Evolutionary conservation across 108 stramenopile genomes (phyloP).

Genomic region (Stephanodiscus triporus): DNA sequence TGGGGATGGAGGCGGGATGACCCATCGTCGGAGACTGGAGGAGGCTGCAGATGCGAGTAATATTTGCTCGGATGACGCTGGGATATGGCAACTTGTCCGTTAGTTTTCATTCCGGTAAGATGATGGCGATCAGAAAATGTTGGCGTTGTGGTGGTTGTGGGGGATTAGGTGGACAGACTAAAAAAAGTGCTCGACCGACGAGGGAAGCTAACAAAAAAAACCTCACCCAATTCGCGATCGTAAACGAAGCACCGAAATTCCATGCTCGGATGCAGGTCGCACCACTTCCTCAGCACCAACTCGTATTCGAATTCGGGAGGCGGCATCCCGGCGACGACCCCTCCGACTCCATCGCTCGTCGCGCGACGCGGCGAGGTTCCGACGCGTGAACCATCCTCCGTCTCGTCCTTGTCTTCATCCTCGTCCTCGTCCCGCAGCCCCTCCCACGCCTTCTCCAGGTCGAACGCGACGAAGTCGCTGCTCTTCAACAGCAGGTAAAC

Average conservation of each 20-base stretch:
- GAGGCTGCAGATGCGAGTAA: constrained; percentile 63
- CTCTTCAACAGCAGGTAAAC: constrained; percentile 93
- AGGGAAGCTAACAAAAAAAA: too few relatives aligned
- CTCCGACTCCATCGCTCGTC: too few relatives aligned
- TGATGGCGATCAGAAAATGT: not conserved
- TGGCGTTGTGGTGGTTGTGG: too few relatives aligned
- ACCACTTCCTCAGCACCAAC: constrained; percentile 91
- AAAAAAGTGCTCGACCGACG: too few relatives aligned
- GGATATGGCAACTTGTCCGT: constrained; percentile 66
- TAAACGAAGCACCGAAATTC: constrained; percentile 95
- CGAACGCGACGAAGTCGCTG: constrained; percentile 88
- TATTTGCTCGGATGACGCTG: constrained; percentile 78
- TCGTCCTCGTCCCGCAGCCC: constrained; percentile 33
- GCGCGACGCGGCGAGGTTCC: too few relatives aligned
- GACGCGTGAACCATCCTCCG: not conserved
- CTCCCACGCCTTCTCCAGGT: constrained; percentile 83
- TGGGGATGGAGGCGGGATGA: constrained; percentile 12
- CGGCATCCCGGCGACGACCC: too few relatives aligned
- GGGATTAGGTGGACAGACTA: too few relatives aligned
- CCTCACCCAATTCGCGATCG: constrained; percentile 52
- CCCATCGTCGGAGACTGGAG: not conserved
- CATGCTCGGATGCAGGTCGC: constrained; percentile 92
- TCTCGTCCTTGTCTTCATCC: constrained; percentile 9
- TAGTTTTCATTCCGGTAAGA: not conserved
- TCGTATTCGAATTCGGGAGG: constrained; percentile 37